Evolutionary conservation across 1,284 basidiomycete genomes (phyloP).

Genomic region (Ganoderma meredithae): DNA sequence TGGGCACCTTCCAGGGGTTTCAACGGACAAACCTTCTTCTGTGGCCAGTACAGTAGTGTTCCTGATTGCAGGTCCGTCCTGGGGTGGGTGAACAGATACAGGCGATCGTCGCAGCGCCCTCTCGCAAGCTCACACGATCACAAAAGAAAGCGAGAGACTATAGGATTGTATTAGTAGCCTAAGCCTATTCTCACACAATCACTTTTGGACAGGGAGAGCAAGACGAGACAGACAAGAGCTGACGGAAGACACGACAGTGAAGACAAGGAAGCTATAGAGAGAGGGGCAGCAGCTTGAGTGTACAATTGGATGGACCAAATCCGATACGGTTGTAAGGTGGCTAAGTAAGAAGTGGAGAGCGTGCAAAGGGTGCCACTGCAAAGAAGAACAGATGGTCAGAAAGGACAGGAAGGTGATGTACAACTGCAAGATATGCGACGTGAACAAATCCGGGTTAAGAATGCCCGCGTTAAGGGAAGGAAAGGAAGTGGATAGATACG

Average conservation of each 20-base stretch:
- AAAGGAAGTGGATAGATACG: slow-evolving; percentile 22
- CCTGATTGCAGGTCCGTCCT: too few species aligned
- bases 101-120: neutral
- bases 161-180: slow-evolving; percentile 33
- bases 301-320: slow-evolving; percentile 13
- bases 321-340: slow-evolving; percentile 18
- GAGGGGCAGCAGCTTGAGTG: slow-evolving; percentile 20
- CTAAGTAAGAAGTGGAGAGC: slow-evolving; percentile 6
- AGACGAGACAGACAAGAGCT: slow-evolving; percentile 11
- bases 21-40: neutral
- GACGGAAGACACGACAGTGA: slow-evolving; percentile 5
- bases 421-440: slow-evolving; percentile 20
- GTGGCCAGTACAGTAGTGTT: neutral
- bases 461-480: neutral
- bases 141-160: slow-evolving; percentile 12
- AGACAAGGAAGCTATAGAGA: slow-evolving; percentile 6
- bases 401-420: slow-evolving; percentile 10
- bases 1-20: neutral
- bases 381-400: neutral
- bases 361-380: neutral
- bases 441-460: neutral
- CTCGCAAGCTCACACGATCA: neutral
- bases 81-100: too few species aligned
- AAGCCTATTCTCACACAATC: slow-evolving; percentile 39
- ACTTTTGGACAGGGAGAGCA: slow-evolving; percentile 8